Conservation (phyloP, 2,329 filamentous ascomycete species). For the Neopestalotiopsis clavispora region DNA sequence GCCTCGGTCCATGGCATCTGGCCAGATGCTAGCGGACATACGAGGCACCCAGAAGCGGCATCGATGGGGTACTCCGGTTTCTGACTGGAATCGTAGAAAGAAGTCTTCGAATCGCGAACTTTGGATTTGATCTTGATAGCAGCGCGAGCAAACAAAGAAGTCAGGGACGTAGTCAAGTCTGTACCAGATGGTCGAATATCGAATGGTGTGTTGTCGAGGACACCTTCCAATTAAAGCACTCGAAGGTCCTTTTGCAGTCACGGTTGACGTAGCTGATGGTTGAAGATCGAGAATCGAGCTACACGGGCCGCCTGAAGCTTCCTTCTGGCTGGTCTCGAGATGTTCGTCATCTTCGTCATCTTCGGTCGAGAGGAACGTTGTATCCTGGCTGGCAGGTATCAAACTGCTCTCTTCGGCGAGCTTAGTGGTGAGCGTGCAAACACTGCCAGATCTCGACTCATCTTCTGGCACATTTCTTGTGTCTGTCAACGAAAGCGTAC, state of each 20-base stretch:
- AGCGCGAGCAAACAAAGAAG: constrained; percentile 17
- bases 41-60: constrained; percentile 18
- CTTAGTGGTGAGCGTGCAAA: background rate
- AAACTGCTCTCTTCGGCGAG: background rate
- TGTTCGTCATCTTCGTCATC: background rate
- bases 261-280: background rate
- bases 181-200: constrained; percentile 18
- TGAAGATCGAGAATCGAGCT: background rate
- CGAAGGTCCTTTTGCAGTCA: background rate
- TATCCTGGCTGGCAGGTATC: background rate
- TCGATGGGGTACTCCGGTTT: constrained; percentile 1
- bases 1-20: background rate
- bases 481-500: background rate
- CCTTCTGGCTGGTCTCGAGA: background rate
- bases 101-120: background rate
- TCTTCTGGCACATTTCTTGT: background rate
- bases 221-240: constrained; percentile 4
- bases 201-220: background rate
- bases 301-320: background rate
- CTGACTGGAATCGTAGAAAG: constrained; percentile 12
- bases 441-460: background rate
- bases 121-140: constrained; percentile 5
- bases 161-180: background rate
- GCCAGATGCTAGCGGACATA: constrained; percentile 4
- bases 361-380: background rate